A percentile compares a stretch with the other conserved stretches of the same genome.
Conservation (phyloP, 805 yeast species). For the Suhomyces kilbournensis region DNA sequence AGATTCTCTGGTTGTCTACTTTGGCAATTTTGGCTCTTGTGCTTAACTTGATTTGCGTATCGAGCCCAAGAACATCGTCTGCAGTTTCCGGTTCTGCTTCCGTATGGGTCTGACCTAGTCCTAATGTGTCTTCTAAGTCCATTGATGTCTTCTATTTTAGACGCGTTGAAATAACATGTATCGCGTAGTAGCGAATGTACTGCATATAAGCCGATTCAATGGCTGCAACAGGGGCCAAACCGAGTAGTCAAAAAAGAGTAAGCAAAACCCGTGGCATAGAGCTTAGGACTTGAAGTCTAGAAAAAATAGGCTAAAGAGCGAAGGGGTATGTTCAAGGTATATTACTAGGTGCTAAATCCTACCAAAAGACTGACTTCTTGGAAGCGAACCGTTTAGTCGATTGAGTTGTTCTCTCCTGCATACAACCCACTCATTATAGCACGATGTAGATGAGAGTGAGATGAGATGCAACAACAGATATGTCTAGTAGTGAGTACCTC, state of each 20-base stretch:
- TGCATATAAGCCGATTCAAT: neutral
- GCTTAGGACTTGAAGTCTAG: too few species aligned
- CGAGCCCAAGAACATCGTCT: conserved; percentile 33
- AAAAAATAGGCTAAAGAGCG: too few species aligned
- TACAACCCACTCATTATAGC: neutral
- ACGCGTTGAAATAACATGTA: neutral
- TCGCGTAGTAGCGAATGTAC: neutral
- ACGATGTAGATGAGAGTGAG: neutral
- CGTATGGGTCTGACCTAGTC: neutral
- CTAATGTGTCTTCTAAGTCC: conserved; percentile 4
- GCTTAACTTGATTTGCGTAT: conserved; percentile 32
- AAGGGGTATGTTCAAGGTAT: too few species aligned
- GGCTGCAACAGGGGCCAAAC: too few species aligned
- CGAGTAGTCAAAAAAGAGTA: too few species aligned
- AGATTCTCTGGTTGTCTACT: conserved; percentile 37
- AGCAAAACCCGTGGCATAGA: too few species aligned
- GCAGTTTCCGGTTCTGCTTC: neutral
- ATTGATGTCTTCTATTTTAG: neutral
- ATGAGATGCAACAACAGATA: neutral
- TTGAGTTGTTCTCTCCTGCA: neutral
- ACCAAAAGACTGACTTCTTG: too few species aligned
- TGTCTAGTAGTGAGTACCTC: conserved; percentile 9
- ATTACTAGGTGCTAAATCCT: too few species aligned
- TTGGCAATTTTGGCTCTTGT: conserved; percentile 33
- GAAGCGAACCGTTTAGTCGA: too few species aligned